Evolutionary conservation across 2,329 filamentous ascomycete species (phyloP), one percentile per base, ranked within the genome.

Genomic region (Huntiella decipiens): DNA sequence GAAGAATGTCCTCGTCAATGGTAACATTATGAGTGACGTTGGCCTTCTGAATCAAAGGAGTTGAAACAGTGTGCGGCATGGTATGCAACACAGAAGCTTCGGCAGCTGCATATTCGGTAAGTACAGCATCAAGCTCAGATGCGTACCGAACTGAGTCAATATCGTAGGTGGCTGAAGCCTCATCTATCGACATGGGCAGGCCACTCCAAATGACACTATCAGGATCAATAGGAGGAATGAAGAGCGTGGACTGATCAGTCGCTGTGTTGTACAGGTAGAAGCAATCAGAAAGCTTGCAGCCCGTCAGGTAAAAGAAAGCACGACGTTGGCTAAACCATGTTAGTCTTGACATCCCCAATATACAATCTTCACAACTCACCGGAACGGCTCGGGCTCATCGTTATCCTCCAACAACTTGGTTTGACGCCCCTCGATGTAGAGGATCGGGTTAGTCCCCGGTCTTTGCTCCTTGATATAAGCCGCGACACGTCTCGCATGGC

Each of bases 191-290:
- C 50, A 92, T 66, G 0, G 88, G 91, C 12, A 96, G 71, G 10
- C 91, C 91, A 22, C 81, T 82, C 88, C 88, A 98, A 57, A 96
- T 84, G 49, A 96, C 86, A 46, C 77, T 78, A 38, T 91, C 82
- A n/a, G 84, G 74, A 54, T 94, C 78, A 55, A 87, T 73, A 12
- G 86, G 82, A 2, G 91, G 88, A 55, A 98, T 88, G 65, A 87
- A 98, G 42, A 98, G 75, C 2, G 79, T 92, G 36, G 87, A 73
- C 54, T 77, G 75, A 52, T 77, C 71, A 41, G 74, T 70, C 39
- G 72, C 66, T 48, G 93, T 79, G 53, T 94, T 79, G 66, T 95
- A 94, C 47, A 79, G 72, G 50, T 85, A 73, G 58, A 79, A 78
- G 55, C 80, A 80, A 61, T 95, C 86, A 49, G 87, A 73, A 28